These are phyloP conservation scores for Pugionium cornutum DNA, from an alignment of 345 rosid species.

Conservation along the genomic window DNA sequence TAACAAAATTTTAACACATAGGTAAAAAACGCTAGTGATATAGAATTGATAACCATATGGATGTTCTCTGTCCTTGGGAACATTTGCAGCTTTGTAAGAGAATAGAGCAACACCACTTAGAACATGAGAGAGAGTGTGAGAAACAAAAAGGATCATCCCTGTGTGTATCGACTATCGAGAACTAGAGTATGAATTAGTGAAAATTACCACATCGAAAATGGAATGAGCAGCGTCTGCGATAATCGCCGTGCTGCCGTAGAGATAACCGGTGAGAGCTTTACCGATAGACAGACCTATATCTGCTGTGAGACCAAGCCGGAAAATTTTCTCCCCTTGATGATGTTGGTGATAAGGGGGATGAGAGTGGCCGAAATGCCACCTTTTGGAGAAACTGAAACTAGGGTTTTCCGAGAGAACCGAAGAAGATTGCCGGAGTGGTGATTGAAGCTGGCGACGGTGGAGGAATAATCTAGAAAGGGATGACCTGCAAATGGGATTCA, in stretches of 20 bases:
- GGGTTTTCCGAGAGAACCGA: conserved; percentile 25
- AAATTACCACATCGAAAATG: conserved; percentile 44
- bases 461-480: conserved; percentile 40
- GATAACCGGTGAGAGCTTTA: conserved; percentile 43
- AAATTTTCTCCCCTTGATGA: conserved; percentile 65
- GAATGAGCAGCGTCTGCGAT: conserved; percentile 49
- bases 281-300: conserved; percentile 41
- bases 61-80: conserved; percentile 89
- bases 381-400: conserved; percentile 42
- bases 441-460: conserved; percentile 15
- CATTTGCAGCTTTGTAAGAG: conserved; percentile 81
- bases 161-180: not conserved
- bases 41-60: conserved; percentile 62
- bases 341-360: conserved; percentile 34
- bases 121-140: conserved; percentile 51
- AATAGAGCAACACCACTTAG: conserved; percentile 82
- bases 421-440: conserved; percentile 33
- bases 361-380: conserved; percentile 78
- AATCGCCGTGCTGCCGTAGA: conserved; percentile 46
- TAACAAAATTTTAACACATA: not conserved
- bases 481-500: conserved; percentile 47
- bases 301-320: conserved; percentile 69
- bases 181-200: not conserved
- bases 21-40: too few relatives aligned
- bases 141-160: not conserved